These are phyloP conservation scores for Syzygium aromaticum DNA, from an alignment of 345 rosid genomes.

Conservation along the genomic window DNA sequence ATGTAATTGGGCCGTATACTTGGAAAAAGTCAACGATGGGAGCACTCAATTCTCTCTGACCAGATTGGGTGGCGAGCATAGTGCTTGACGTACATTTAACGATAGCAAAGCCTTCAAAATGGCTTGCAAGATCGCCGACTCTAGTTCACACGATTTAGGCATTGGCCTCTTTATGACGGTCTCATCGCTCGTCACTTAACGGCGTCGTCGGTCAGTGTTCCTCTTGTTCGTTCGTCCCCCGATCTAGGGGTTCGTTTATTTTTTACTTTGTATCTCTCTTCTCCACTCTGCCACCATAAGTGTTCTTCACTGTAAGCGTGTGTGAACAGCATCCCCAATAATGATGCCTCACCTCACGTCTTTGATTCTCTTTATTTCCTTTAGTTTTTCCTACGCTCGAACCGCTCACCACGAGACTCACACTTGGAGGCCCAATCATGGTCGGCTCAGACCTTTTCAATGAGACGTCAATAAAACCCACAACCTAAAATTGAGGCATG, in stretches of 20 bases:
- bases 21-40: background rate
- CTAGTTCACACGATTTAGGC: background rate
- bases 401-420: too few relatives aligned
- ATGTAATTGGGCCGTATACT: background rate
- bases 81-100: background rate
- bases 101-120: background rate
- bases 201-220: background rate
- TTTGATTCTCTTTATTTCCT: too few relatives aligned
- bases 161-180: background rate
- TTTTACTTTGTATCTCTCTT: background rate
- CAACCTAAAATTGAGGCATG: too few relatives aligned
- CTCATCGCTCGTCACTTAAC: background rate
- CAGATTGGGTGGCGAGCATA: background rate
- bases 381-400: too few relatives aligned
- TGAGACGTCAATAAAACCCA: background rate
- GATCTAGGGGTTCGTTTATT: background rate
- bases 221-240: background rate
- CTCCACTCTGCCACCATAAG: accelerated
- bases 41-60: background rate
- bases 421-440: too few relatives aligned
- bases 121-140: background rate
- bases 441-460: background rate
- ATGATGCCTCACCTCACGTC: too few relatives aligned
- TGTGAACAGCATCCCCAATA: background rate
- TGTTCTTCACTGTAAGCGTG: background rate